A percentile compares a stretch with the other conserved stretches of the same genome.
Conservation (phyloP, 192 early-diverging fungal genomes). For the Rhizophlyctis rosea region DNA sequence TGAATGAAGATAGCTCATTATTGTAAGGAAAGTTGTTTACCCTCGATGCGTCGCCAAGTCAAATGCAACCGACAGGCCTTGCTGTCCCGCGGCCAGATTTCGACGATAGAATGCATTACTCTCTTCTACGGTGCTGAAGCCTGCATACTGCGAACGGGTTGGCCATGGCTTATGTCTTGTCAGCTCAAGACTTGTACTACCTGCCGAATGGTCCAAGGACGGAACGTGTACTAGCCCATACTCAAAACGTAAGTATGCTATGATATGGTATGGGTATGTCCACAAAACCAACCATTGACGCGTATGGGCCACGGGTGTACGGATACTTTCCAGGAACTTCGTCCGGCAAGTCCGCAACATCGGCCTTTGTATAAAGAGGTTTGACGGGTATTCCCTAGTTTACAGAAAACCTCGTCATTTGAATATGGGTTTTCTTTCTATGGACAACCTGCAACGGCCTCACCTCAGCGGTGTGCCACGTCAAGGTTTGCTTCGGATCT, state of each 20-base stretch:
- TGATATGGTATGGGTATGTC: too few relatives aligned
- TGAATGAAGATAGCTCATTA: background rate
- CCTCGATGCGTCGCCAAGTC: constrained; percentile 88
- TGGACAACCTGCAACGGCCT: too few relatives aligned
- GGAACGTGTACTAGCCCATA: constrained; percentile 70
- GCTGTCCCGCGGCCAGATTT: constrained; percentile 85
- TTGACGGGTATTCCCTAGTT: constrained; percentile 72
- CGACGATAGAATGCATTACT: constrained; percentile 84
- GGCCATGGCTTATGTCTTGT: background rate
- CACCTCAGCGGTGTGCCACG: constrained; percentile 80
- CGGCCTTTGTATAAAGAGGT: constrained; percentile 79
- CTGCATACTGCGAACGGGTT: constrained; percentile 79
- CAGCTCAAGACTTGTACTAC: constrained; percentile 26
- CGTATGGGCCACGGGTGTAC: constrained; percentile 69
- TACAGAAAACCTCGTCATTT: background rate
- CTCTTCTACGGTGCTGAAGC: constrained; percentile 91
- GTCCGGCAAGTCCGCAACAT: constrained; percentile 52
- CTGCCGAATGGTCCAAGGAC: constrained; percentile 86
- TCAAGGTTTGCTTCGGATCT: constrained; percentile 65
- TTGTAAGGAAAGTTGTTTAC: constrained; percentile 25
- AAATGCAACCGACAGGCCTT: constrained; percentile 84
- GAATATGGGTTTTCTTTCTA: too few relatives aligned
- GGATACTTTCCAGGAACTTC: constrained; percentile 84
- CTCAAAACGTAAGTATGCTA: too few relatives aligned
- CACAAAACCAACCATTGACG: constrained; percentile 72